phyloP scores from a whole-genome alignment of 116 monocot species.

The Zostera marina region DNA sequence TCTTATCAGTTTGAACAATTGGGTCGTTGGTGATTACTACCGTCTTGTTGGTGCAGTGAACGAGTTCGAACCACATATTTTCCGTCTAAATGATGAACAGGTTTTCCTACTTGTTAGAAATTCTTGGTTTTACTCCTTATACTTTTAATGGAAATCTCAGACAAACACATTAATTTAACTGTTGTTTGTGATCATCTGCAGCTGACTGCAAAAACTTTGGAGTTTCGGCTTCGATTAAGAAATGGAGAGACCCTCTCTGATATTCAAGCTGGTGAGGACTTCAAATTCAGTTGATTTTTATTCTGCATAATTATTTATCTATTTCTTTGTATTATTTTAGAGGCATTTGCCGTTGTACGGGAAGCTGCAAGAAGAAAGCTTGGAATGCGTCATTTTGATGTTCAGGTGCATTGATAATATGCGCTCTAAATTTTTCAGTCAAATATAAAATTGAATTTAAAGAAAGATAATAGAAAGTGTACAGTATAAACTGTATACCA shows the following conservation, averaged over 20 bases:
- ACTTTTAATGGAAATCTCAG: no score
- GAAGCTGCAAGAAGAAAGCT: conserved; percentile 92
- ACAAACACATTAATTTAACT: background rate
- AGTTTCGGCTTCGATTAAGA: conserved; percentile 56
- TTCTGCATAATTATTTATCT: background rate
- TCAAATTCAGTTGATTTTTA: background rate
- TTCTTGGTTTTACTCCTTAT: background rate
- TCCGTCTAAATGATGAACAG: conserved; percentile 64
- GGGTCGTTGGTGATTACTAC: conserved; percentile 87
- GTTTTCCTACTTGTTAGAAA: conserved; percentile 10
- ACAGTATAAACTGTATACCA: no score
- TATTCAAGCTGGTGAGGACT: conserved; percentile 69
- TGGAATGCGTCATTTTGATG: conserved; percentile 97
- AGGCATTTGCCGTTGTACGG: conserved; percentile 96
- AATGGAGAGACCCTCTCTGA: conserved; percentile 77
- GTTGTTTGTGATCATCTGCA: conserved; percentile 11
- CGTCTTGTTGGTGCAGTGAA: conserved; percentile 73
- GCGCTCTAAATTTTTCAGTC: background rate
- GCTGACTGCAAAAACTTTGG: conserved; percentile 58
- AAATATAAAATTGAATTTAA: background rate
- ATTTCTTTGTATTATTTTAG: conserved; percentile 13
- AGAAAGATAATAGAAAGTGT: background rate
- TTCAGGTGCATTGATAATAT: conserved; percentile 47
- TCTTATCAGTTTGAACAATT: conserved; percentile 60
- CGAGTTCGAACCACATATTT: conserved; percentile 32